A percentile compares a stretch with the other conserved stretches of the same genome.
phyloP scores from a whole-genome alignment of 208 protist species.

The Leptomonas pyrrhocoris region DNA sequence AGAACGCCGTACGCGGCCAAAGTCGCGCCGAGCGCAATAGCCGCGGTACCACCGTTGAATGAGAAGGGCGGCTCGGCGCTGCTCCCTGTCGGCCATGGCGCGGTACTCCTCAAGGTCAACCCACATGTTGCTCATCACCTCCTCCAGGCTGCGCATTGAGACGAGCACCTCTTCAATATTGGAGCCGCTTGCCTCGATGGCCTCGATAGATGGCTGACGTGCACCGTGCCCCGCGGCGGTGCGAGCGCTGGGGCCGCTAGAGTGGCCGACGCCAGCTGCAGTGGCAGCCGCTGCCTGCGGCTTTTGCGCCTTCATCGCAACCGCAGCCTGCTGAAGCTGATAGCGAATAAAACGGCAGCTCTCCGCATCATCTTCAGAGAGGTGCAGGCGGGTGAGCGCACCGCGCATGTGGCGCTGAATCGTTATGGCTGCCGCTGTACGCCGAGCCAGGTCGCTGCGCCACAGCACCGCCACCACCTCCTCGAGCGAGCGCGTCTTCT shows the following conservation, averaged over 20 bases:
- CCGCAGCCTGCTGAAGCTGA: constrained; percentile 33
- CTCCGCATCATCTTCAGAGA: constrained; percentile 40
- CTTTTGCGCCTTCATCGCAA: constrained; percentile 1
- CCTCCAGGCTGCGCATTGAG: constrained; percentile 58
- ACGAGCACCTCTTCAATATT: constrained; percentile 55
- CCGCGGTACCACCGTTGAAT: constrained; percentile 86
- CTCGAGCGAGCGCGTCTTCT: constrained; percentile 66
- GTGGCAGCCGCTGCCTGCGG: background rate
- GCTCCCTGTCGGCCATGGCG: constrained; percentile 46
- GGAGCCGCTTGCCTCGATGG: constrained; percentile 18
- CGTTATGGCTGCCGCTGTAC: constrained; percentile 53
- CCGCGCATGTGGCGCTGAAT: constrained; percentile 70
- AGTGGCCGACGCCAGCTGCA: background rate
- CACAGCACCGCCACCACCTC: constrained; percentile 74
- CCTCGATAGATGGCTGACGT: constrained; percentile 20
- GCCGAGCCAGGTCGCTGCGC: constrained; percentile 60
- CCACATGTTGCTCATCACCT: constrained; percentile 68
- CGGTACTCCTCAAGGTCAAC: constrained; percentile 67
- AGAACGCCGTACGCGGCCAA: constrained; percentile 38
- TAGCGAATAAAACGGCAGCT: constrained; percentile 46
- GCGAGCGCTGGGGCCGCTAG: background rate
- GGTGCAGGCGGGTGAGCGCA: constrained; percentile 46
- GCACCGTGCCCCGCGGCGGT: background rate
- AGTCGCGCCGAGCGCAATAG: constrained; percentile 54
- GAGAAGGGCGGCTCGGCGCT: constrained; percentile 57